Percentiles rank a stretch among this genome's conserved stretches.
phyloP scores from a whole-genome alignment of 129 eudicot genomes.

The Solidago caesia region DNA sequence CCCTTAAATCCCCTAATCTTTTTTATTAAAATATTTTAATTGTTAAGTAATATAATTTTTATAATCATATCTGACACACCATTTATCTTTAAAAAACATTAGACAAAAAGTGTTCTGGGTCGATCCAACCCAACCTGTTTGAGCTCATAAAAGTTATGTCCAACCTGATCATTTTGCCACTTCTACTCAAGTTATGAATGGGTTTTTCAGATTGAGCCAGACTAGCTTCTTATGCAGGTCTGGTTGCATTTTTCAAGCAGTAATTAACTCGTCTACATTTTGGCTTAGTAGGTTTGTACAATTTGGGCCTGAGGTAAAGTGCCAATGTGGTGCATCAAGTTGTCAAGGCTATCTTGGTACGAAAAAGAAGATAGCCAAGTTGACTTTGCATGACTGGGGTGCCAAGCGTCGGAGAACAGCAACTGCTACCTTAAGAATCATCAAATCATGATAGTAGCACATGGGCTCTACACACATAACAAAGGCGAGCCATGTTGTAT shows the following conservation, averaged over 20 bases:
- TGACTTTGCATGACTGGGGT: constrained; percentile 57
- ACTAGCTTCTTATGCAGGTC: not conserved
- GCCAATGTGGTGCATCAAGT: constrained; percentile 73
- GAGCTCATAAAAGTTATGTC: not conserved
- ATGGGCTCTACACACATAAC: not conserved
- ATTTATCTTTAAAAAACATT: too few species aligned
- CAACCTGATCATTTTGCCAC: not conserved
- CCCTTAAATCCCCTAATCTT: too few species aligned
- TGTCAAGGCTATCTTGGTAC: constrained; percentile 54
- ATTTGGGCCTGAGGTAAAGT: constrained; percentile 86
- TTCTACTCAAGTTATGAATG: not conserved
- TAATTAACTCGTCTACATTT: not conserved
- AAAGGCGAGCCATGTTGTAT: constrained; percentile 31
- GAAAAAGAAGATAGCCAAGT: constrained; percentile 34
- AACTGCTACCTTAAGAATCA: constrained; percentile 25
- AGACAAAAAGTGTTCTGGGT: not conserved
- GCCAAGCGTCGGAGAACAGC: constrained; percentile 61
- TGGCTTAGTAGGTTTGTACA: constrained; percentile 67
- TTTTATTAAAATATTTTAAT: too few species aligned
- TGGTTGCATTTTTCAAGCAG: not conserved
- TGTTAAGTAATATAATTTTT: too few species aligned
- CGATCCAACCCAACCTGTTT: not conserved
- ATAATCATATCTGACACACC: too few species aligned
- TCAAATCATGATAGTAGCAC: constrained; percentile 33
- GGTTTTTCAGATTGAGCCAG: not conserved